Base-by-base conservation (phyloP, 2,329 filamentous ascomycete genomes). In the Colletotrichum sp. region DNA sequence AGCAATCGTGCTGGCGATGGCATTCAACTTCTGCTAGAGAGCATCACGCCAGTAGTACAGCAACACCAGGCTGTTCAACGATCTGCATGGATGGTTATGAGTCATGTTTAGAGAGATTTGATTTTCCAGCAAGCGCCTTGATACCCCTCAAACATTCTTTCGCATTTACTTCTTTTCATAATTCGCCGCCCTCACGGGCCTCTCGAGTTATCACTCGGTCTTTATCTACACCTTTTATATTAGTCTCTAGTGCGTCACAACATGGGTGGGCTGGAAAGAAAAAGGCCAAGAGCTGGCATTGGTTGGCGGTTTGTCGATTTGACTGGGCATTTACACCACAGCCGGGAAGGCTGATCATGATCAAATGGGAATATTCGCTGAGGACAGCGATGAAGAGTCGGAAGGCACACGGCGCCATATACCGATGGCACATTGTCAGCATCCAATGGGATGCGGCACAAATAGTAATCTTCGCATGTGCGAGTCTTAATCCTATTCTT, bases 51-150 rank as follows among this genome's bases (percentile, higher is more conserved):
- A 51, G 6, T 47, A 13, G 59, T 12, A 34, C 18, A 33, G 24
- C 69, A 51, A 8, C 43, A 24, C 11, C 43, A 21, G 43, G 43
- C 21, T 51, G 43, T 21, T 13, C 11, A 5, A 51, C 43, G n/a
- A 51, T 24, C 66, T 21, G 59, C 31, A 38, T 51, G 29, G 51
- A 43, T 57, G 34, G 63, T 70, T 68, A 74, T 36, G 74, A 76
- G 63, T 76, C 71, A 76, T 47, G 71, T 70, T 75, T 67, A 34
- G 70, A 73, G n/a, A 70, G n/a, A 70, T 70, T 74, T 74, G 62
- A 59, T 74, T 70, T 74, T 62, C 29, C 66, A 75, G 73, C 71
- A 74, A 75, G 73, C 73, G 66, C 62, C 67, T 74, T 75, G 73
- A 75, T 75, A 75, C 73, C 72, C 72, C 38, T 51, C 43, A 64